phyloP scores from a whole-genome alignment of 257 asterid species.

The Mitragyna speciosa region DNA sequence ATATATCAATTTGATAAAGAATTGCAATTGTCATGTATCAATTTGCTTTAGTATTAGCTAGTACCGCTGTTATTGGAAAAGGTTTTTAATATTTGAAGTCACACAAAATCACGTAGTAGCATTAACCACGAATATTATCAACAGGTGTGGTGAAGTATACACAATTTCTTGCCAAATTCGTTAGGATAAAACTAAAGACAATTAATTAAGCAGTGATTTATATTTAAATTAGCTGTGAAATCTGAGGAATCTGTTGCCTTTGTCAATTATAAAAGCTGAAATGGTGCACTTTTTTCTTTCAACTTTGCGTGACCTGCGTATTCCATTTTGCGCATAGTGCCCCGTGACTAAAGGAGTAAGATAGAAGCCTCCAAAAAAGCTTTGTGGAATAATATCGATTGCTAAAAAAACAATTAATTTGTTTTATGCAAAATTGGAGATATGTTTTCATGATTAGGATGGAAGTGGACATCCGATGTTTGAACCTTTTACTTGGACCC shows the following conservation, averaged over 20 bases:
- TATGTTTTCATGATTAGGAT: neutral
- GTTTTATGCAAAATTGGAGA: neutral
- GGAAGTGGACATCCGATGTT: neutral
- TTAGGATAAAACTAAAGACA: neutral
- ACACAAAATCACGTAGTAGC: no score
- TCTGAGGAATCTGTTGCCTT: neutral
- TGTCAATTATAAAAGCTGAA: neutral
- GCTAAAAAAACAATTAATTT: neutral
- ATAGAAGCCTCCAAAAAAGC: conserved; percentile 9
- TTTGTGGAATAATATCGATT: neutral
- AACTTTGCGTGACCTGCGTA: neutral
- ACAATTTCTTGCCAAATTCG: neutral
- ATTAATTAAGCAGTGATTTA: neutral
- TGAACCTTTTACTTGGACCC: neutral
- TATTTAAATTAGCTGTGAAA: neutral
- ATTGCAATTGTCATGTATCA: neutral
- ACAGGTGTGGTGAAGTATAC: neutral
- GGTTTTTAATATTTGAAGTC: no score
- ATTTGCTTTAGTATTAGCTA: no score
- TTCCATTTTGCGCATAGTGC: neutral
- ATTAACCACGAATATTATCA: neutral
- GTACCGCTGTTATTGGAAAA: no score
- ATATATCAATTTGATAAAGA: no score
- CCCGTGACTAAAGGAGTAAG: neutral
- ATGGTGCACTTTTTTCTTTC: neutral